These are phyloP conservation scores for Anthoceros angustus DNA, from an alignment of 225 moss, liverwort and hornwort species.

Conservation along the genomic window DNA sequence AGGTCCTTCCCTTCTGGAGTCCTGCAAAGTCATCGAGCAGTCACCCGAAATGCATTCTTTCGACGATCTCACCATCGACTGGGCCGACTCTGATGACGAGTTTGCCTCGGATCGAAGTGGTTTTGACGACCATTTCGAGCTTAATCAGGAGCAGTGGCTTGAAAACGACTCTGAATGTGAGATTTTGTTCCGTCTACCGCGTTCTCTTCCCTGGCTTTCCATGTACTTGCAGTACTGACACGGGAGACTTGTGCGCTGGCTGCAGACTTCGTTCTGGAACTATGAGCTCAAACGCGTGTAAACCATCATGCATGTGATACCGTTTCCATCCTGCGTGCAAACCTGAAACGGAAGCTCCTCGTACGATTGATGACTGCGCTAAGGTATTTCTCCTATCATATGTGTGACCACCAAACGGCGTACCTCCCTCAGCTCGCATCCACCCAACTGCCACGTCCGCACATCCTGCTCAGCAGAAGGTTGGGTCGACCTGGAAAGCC, in stretches of 20 bases:
- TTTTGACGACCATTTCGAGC: neutral
- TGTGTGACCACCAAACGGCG: too few relatives aligned
- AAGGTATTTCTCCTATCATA: too few relatives aligned
- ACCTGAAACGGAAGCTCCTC: too few relatives aligned
- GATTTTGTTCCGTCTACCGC: neutral
- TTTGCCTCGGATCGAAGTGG: neutral
- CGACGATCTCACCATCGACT: neutral
- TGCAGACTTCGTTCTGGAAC: constrained; percentile 3
- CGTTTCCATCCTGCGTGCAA: too few relatives aligned
- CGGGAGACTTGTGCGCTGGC: neutral
- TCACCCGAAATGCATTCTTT: neutral
- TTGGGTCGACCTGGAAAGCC: too few relatives aligned
- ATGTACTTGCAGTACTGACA: neutral
- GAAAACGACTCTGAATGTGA: neutral
- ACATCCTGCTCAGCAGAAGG: too few relatives aligned
- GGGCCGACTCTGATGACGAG: neutral
- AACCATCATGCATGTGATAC: too few relatives aligned
- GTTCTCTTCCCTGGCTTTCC: neutral
- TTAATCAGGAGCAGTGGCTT: constrained; percentile 3
- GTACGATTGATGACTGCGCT: too few relatives aligned
- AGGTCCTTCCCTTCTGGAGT: neutral
- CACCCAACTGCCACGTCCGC: too few relatives aligned
- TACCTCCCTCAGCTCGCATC: too few relatives aligned
- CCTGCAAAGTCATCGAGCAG: neutral
- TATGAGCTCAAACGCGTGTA: neutral